phyloP scores from a whole-genome alignment of 2,329 filamentous ascomycete species.

The Cercospora nicotianae region DNA sequence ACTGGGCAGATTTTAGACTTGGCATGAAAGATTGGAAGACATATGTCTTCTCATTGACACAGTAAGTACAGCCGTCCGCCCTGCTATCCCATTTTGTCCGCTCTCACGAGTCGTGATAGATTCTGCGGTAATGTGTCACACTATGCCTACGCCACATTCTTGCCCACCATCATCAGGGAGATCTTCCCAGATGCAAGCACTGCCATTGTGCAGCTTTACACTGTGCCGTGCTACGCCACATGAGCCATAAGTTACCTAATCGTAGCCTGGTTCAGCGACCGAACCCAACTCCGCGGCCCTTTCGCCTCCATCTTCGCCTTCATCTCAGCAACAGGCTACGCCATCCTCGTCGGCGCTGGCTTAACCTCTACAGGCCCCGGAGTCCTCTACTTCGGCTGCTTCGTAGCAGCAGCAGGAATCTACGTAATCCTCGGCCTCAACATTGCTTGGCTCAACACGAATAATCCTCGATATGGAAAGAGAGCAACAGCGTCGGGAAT shows the following conservation, averaged over 20 bases:
- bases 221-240: constrained; percentile 73
- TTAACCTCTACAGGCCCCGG: constrained; percentile 45
- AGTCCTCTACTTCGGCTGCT: constrained; percentile 73
- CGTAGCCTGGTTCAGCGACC: constrained; percentile 67
- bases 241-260: constrained; percentile 69
- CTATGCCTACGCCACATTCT: constrained; percentile 75
- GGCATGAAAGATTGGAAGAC: background rate
- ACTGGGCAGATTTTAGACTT: background rate
- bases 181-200: constrained; percentile 62
- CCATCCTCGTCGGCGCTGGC: constrained; percentile 62
- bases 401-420: constrained; percentile 70
- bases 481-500: constrained; percentile 69
- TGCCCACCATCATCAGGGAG: constrained; percentile 74
- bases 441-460: constrained; percentile 56
- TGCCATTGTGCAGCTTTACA: constrained; percentile 70
- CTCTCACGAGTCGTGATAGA: background rate
- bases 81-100: background rate
- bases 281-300: constrained; percentile 63
- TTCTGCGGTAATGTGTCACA: background rate
- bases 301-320: constrained; percentile 63
- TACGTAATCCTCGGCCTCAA: constrained; percentile 61
- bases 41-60: background rate
- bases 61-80: background rate
- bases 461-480: constrained; percentile 73
- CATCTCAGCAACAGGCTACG: constrained; percentile 38